Conservation (phyloP, 805 yeast species). For the Lipomyces kockii region DNA sequence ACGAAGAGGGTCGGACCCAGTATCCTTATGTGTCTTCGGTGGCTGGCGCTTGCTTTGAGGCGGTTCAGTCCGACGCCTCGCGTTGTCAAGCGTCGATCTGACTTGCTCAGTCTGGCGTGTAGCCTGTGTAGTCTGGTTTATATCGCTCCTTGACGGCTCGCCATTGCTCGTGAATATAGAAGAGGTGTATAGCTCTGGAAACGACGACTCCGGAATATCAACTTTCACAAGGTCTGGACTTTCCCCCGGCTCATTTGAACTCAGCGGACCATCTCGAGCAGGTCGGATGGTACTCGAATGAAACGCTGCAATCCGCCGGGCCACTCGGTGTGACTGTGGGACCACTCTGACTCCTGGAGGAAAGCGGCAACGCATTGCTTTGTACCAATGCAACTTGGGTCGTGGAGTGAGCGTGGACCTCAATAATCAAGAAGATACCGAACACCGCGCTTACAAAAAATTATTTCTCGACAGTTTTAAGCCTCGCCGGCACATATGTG, state of each 20-base stretch:
- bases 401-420: background rate
- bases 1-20: background rate
- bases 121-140: background rate
- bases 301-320: background rate
- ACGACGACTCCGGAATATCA: slow-evolving; percentile 18
- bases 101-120: background rate
- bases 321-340: background rate
- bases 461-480: background rate
- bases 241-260: background rate
- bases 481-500: background rate
- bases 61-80: background rate
- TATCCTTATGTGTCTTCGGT: background rate
- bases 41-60: background rate
- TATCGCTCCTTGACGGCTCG: background rate
- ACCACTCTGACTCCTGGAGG: background rate
- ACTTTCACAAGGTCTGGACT: slow-evolving; percentile 5
- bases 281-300: background rate
- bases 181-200: slow-evolving; percentile 16
- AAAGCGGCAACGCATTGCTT: background rate
- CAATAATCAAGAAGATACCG: no score
- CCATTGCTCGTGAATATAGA: slow-evolving; percentile 7
- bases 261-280: background rate
- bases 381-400: background rate
- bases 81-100: background rate
- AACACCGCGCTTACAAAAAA: background rate